Conservation (phyloP, 2,329 filamentous ascomycete species). For the Aspergillus terreus region DNA sequence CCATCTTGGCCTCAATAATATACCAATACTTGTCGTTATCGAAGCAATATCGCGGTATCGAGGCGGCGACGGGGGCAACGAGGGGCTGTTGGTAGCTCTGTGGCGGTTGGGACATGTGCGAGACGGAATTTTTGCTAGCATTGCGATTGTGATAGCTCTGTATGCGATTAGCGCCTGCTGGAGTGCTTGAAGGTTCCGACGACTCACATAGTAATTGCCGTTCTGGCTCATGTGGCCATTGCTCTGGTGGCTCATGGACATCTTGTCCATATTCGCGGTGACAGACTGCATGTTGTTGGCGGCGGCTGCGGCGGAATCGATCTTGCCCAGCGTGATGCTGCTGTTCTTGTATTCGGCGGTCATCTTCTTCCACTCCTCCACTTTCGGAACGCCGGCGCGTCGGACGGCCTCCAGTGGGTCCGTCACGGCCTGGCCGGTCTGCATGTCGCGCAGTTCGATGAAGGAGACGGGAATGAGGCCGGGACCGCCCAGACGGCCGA, state of each 20-base stretch:
- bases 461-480: constrained; percentile 95
- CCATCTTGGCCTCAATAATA: constrained; percentile 84
- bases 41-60: constrained; percentile 89
- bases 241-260: constrained; percentile 66
- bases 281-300: constrained; percentile 50
- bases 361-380: constrained; percentile 99
- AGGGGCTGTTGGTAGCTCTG: constrained; percentile 51
- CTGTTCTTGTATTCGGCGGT: constrained; percentile 98
- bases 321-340: constrained; percentile 92
- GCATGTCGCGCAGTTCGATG: constrained; percentile 94
- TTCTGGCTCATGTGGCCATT: constrained; percentile 49
- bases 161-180: constrained; percentile 1
- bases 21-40: constrained; percentile 99
- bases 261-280: constrained; percentile 69
- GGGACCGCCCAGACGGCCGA: constrained; percentile 89
- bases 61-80: constrained; percentile 74
- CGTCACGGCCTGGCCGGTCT: constrained; percentile 73
- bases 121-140: constrained; percentile 32
- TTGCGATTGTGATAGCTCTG: constrained; percentile 39
- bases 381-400: constrained; percentile 83
- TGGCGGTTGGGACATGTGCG: constrained; percentile 36
- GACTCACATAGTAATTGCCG: constrained; percentile 48
- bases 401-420: constrained; percentile 83
- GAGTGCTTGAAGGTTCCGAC: no score
- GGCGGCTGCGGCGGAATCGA: constrained; percentile 50